Percentiles rank a stretch among this genome's conserved stretches.
Conservation (phyloP, 352 stramenopile genomes). For the Aphanomyces invadans region DNA sequence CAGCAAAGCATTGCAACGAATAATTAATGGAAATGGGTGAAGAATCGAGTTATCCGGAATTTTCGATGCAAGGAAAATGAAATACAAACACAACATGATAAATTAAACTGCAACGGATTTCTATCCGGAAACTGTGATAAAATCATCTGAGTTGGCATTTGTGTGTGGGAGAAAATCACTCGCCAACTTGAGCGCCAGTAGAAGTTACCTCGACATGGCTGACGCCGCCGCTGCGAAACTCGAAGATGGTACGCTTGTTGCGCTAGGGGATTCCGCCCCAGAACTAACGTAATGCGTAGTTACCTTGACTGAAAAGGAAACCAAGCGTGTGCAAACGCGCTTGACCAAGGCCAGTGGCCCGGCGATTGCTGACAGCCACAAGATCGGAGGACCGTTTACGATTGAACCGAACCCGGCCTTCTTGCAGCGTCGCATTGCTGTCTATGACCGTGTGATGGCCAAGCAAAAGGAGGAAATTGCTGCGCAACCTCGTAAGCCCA, state of each 20-base stretch:
- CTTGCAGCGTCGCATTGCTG: conserved; percentile 55
- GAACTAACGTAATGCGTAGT: background rate
- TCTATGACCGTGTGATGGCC: conserved; percentile 85
- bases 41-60: background rate
- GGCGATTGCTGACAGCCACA: conserved; percentile 43
- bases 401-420: conserved; percentile 80
- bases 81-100: background rate
- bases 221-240: conserved; percentile 20
- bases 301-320: conserved; percentile 19
- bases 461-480: conserved; percentile 58
- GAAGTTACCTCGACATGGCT: conserved; percentile 6
- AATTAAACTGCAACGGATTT: background rate
- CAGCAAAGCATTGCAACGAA: background rate
- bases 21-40: too few species aligned
- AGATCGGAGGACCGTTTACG: conserved; percentile 80
- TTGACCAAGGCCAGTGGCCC: conserved; percentile 69
- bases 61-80: background rate
- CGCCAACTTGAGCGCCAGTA: conserved; percentile 10
- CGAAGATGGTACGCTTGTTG: conserved; percentile 6
- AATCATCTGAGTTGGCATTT: background rate
- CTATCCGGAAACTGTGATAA: background rate
- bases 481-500: conserved; percentile 81
- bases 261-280: background rate
- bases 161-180: background rate
- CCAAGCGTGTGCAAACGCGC: conserved; percentile 58